Evolutionary conservation across 495 filamentous ascomycete species (phyloP).

Genomic region (Penicillium argentinense): DNA sequence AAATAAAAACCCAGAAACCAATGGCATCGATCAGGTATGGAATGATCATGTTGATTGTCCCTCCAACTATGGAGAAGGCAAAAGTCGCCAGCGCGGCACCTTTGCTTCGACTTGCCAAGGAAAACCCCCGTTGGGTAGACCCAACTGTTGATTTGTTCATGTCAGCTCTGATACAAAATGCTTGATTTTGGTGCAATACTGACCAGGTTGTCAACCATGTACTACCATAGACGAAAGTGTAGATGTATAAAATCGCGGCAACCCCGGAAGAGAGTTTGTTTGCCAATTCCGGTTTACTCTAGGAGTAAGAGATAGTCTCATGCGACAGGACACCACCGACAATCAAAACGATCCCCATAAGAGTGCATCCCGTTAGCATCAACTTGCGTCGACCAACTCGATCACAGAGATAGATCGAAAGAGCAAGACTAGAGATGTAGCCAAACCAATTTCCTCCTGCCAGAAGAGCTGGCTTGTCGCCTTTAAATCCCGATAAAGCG

Average conservation of each 20-base stretch:
- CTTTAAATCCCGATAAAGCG: conserved; percentile 26
- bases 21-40: conserved; percentile 43
- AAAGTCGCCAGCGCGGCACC: conserved; percentile 46
- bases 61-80: conserved; percentile 49
- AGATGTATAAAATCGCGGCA: conserved; percentile 43
- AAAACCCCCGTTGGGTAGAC: conserved; percentile 19
- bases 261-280: conserved; percentile 31
- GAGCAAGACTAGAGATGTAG: conserved; percentile 43
- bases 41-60: conserved; percentile 41
- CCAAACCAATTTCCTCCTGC: conserved; percentile 49
- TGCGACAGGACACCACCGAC: conserved; percentile 19
- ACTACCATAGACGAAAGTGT: conserved; percentile 46
- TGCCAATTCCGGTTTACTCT: conserved; percentile 6
- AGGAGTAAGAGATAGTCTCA: conserved; percentile 7
- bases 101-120: conserved; percentile 32
- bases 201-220: conserved; percentile 49
- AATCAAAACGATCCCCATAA: conserved; percentile 19
- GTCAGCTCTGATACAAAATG: background rate
- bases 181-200: background rate
- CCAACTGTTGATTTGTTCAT: conserved; percentile 37
- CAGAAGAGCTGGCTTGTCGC: conserved; percentile 41
- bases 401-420: conserved; percentile 32
- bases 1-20: conserved; percentile 42
- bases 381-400: conserved; percentile 18
- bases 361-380: conserved; percentile 17